Evolutionary conservation across 306 rosid genomes (phyloP).

Genomic region (Castanopsis chinensis): DNA sequence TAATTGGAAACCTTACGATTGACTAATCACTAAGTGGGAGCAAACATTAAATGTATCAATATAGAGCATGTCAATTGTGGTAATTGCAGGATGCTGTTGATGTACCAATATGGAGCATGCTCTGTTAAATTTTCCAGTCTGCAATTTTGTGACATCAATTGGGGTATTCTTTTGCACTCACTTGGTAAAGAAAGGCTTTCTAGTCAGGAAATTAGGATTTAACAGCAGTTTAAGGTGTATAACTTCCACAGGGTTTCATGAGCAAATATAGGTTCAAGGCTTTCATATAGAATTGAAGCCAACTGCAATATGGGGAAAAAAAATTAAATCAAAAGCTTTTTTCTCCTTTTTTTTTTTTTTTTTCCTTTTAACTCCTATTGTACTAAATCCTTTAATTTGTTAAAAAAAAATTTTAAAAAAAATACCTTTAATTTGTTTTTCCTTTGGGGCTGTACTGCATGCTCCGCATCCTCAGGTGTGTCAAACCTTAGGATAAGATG

Average conservation of each 20-base stretch:
- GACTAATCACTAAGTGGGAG: not conserved
- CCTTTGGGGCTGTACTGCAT: too few relatives aligned
- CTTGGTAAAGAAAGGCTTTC: too few relatives aligned
- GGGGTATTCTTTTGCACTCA: conserved; percentile 49
- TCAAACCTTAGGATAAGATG: too few relatives aligned
- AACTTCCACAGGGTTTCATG: not conserved
- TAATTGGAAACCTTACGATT: too few relatives aligned
- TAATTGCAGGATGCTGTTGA: conserved; percentile 84
- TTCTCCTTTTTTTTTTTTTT: too few relatives aligned
- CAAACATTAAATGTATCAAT: conserved; percentile 10
- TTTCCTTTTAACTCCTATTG: too few relatives aligned
- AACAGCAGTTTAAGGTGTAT: not conserved
- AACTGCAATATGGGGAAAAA: too few relatives aligned
- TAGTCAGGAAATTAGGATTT: not conserved
- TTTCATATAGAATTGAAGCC: not conserved
- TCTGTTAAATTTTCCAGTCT: conserved; percentile 88
- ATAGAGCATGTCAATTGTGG: conserved; percentile 95
- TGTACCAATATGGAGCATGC: conserved; percentile 95
- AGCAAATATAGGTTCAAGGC: not conserved
- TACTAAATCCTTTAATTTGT: too few relatives aligned
- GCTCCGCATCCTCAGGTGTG: too few relatives aligned
- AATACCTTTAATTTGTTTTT: too few relatives aligned
- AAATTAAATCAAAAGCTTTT: too few relatives aligned
- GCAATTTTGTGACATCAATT: conserved; percentile 95
- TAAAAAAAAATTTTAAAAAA: too few relatives aligned